Conservation (phyloP, 805 yeast genomes). For the Grigorovia humatica region DNA sequence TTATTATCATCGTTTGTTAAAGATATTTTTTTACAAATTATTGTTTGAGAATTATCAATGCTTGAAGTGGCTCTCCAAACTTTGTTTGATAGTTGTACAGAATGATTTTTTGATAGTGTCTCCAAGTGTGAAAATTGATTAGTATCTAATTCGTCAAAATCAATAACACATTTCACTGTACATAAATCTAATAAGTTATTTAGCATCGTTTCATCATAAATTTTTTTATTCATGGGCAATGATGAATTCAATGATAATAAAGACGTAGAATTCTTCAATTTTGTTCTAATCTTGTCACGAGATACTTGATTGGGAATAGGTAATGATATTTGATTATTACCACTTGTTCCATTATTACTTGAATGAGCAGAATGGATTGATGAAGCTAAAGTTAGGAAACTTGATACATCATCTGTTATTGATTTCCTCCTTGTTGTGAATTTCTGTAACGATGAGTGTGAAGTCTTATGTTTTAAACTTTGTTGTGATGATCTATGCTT, state of each 20-base stretch:
- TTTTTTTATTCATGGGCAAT: constrained; percentile 16
- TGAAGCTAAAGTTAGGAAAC: constrained; percentile 4
- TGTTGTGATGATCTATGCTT: constrained; percentile 16
- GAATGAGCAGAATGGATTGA: constrained; percentile 2
- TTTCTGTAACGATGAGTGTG: constrained; percentile 26
- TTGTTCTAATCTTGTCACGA: constrained; percentile 43
- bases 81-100: constrained; percentile 10
- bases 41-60: constrained; percentile 7
- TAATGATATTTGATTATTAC: constrained; percentile 36
- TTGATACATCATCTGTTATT: constrained; percentile 9
- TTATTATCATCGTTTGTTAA: constrained; percentile 13
- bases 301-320: constrained; percentile 50
- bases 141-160: constrained; percentile 6
- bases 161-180: constrained; percentile 12
- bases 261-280: constrained; percentile 35
- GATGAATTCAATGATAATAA: constrained; percentile 22
- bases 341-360: constrained; percentile 2
- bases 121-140: constrained; percentile 3
- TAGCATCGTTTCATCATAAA: constrained; percentile 20
- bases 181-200: constrained; percentile 19
- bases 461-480: constrained; percentile 19
- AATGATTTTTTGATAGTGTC: constrained; percentile 6
- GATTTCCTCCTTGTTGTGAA: constrained; percentile 23
- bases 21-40: constrained; percentile 16
- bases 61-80: constrained; percentile 13